Base-by-base conservation (phyloP, 2,329 filamentous ascomycete genomes). In the Ophiostoma himal-ulmi region DNA sequence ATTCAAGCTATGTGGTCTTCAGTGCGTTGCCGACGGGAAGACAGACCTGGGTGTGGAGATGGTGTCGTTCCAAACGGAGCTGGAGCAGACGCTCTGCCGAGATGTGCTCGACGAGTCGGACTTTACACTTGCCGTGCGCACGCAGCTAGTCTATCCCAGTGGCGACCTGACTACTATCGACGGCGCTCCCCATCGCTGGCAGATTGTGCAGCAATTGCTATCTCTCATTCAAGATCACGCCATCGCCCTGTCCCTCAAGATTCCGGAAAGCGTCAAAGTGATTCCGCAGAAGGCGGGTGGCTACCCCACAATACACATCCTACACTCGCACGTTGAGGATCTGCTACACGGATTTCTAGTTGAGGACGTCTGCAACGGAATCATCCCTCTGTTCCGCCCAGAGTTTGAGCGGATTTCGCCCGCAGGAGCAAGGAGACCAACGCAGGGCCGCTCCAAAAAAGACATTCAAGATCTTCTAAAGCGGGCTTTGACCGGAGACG, bases 91-190 rank as follows among this genome's bases (percentile, higher is more conserved):
- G 0, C 75, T 79, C 1, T 84, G 82, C 2, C 82, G 88, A 0
- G 89, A 92, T 74, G 80, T 91, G 0, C 77, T 91, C 0, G 89
- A 91, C 72, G 89, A 91, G 74, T 89, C 83, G 1, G 86, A 88
- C 72, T 81, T 83, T 54, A 87, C 83, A 0, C 76, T 89, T 0
- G 82, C 82, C 0, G 80, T 83, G 0, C 83, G 82, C 44, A 87
- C 84, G 0, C 85, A 89, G 71, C 76, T 89, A 0, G 85, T 88
- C 3, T 88, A 88, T 64, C 85, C 86, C 0, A 83, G 82, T 6
- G 86, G 86, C 0, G 70, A 78, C 0, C 82, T 85, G 52, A 76
- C 79, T 7, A 73, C 80, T 0, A 77, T 89, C 0, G 85, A 89
- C 65, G 84, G 83, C 0, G 81, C 85, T 68, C 84, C 85, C 0